Percentiles rank a stretch among this genome's conserved stretches.
Evolutionary conservation across 2,329 filamentous ascomycete genomes (phyloP).

Genomic region (Verticillium zaregamsianum): DNA sequence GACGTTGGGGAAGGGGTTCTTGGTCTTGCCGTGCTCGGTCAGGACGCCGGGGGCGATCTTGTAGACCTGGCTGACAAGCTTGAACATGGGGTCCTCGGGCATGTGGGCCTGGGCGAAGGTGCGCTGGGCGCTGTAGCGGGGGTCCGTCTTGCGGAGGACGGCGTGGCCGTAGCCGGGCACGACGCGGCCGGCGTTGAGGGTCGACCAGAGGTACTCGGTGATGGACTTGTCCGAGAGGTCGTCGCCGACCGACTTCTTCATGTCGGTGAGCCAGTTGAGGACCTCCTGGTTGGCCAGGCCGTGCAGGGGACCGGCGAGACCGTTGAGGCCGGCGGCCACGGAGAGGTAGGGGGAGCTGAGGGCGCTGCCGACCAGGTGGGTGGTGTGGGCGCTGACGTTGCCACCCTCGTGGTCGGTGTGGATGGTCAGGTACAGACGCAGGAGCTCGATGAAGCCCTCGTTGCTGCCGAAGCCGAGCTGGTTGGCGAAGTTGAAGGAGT

Average conservation of each 20-base stretch:
- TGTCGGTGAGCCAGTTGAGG: conserved; percentile 97
- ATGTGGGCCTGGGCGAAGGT: conserved; percentile 88
- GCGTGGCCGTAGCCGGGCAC: conserved; percentile 98
- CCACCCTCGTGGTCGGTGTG: conserved; percentile 99
- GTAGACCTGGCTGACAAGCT: conserved; percentile 99
- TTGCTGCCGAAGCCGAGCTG: conserved; percentile 96
- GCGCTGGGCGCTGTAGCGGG: conserved; percentile 97
- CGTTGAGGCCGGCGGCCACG: conserved; percentile 92
- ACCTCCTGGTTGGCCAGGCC: conserved; percentile 99
- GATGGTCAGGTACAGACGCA: conserved; percentile 99
- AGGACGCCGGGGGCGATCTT: conserved; percentile 98
- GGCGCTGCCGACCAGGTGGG: conserved; percentile 93
- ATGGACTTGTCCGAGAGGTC: conserved; percentile 95
- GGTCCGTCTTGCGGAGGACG: conserved; percentile 99
- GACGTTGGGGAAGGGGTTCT: conserved; percentile 99
- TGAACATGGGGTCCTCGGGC: conserved; percentile 98
- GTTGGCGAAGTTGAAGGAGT: conserved; percentile 99
- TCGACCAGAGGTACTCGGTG: conserved; percentile 98
- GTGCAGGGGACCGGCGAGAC: conserved; percentile 96
- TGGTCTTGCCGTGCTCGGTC: conserved; percentile 99
- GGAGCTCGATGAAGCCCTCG: conserved; percentile 94
- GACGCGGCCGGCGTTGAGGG: conserved; percentile 91
- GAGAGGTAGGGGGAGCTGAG: conserved; percentile 98
- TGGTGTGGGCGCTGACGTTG: conserved; percentile 97
- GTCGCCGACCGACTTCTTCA: conserved; percentile 92